phyloP scores from a whole-genome alignment of 169 alveolate species.

The Eimeria falciformis region DNA sequence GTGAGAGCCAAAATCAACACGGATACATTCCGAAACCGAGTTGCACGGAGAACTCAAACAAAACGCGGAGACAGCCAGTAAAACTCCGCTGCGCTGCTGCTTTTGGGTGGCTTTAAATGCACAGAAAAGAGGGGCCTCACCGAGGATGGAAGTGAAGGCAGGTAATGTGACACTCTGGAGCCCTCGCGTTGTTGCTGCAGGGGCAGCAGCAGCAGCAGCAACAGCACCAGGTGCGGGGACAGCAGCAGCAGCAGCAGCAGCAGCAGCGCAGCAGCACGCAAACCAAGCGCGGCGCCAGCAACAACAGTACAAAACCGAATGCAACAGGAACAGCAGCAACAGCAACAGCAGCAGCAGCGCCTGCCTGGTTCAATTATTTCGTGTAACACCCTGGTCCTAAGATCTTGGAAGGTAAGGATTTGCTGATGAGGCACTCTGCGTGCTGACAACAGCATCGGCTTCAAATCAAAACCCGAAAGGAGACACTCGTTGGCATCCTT shows the following conservation, averaged over 20 bases:
- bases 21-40: not conserved
- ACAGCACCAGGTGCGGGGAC: not conserved
- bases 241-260: slow-evolving; percentile 21
- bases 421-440: slow-evolving; percentile 90
- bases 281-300: not conserved
- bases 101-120: too few species aligned
- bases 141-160: slow-evolving; percentile 39
- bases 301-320: not conserved
- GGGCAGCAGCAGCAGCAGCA: slow-evolving; percentile 38
- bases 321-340: slow-evolving; percentile 38
- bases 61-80: too few species aligned
- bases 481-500: slow-evolving; percentile 97
- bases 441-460: slow-evolving; percentile 83
- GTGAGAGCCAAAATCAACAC: not conserved
- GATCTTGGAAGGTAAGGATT: slow-evolving; percentile 90
- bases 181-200: slow-evolving; percentile 44
- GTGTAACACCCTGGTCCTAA: slow-evolving; percentile 86
- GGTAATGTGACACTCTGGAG: slow-evolving; percentile 63
- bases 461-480: slow-evolving; percentile 81
- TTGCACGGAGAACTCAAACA: not conserved
- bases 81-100: too few species aligned
- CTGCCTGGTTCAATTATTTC: slow-evolving; percentile 87
- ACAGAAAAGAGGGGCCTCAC: not conserved
- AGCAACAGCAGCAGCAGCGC: slow-evolving; percentile 32
- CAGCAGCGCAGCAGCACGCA: not conserved